Conservation (phyloP, 345 rosid genomes). For the Syzygium aqueum region DNA sequence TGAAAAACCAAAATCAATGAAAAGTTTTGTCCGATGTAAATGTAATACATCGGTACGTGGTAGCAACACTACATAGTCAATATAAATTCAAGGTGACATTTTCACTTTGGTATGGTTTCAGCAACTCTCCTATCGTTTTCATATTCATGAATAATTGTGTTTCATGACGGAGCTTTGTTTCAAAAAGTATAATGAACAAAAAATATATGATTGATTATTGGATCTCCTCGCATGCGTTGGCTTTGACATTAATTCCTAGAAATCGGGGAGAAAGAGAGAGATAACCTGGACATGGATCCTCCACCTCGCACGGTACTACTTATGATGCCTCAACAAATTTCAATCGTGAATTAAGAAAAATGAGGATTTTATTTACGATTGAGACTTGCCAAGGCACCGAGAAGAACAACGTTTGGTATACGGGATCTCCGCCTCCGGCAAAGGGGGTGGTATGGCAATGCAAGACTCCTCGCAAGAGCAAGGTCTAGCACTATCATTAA, state of each 20-base stretch:
- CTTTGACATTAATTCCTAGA: too few species aligned
- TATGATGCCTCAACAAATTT: background rate
- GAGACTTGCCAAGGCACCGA: background rate
- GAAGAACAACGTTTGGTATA: too few species aligned
- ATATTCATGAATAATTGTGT: background rate
- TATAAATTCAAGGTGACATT: background rate
- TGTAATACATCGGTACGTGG: background rate
- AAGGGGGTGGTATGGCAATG: background rate
- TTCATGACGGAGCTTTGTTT: background rate
- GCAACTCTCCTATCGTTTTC: background rate
- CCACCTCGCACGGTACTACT: background rate
- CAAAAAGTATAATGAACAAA: too few species aligned
- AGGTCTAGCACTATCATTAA: background rate
- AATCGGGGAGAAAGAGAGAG: background rate
- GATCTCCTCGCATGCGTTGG: too few species aligned
- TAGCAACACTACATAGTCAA: background rate
- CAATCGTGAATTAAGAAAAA: background rate
- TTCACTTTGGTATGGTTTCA: background rate
- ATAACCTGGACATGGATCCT: background rate
- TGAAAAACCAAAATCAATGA: background rate
- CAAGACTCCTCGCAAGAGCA: background rate
- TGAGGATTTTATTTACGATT: rapidly evolving
- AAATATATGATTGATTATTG: too few species aligned
- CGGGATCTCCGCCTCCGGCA: background rate
- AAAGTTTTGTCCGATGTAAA: background rate